Evolutionary conservation across 192 early-diverging fungal genomes (phyloP).

Genomic region (Gigaspora rosea): DNA sequence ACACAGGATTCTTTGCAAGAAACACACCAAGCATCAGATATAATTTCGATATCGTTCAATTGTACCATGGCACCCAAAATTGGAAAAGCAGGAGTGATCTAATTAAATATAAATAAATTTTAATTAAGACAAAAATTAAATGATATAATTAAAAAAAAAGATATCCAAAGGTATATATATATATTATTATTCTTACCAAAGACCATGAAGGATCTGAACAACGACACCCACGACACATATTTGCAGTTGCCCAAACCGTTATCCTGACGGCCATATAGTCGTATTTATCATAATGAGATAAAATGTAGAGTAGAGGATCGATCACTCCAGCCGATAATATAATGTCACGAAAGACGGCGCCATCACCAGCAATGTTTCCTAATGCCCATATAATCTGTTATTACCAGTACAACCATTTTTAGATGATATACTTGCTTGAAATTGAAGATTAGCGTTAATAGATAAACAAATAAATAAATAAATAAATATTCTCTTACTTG

Average conservation of each 20-base stretch:
- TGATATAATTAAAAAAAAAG: not conserved
- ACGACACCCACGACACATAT: conserved; percentile 23
- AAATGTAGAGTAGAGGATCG: conserved; percentile 20
- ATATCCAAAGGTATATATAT: not conserved
- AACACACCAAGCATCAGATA: conserved; percentile 16
- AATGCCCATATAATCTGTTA: conserved; percentile 25
- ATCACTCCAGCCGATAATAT: conserved; percentile 22
- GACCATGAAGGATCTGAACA: conserved; percentile 23
- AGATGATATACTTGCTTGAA: not conserved
- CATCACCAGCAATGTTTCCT: conserved; percentile 19
- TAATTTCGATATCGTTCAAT: conserved; percentile 15
- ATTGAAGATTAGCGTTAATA: not conserved
- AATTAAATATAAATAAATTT: not conserved
- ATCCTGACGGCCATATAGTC: conserved; percentile 26
- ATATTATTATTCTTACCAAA: not conserved
- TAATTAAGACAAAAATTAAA: not conserved
- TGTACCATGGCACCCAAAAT: conserved; percentile 19
- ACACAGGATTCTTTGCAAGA: not conserved
- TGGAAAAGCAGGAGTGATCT: conserved; percentile 21
- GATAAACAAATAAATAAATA: not conserved
- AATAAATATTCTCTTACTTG: not conserved
- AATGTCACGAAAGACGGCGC: conserved; percentile 13
- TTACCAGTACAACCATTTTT: not conserved
- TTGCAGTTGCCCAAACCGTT: conserved; percentile 24
- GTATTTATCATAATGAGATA: conserved; percentile 11